Conservation (phyloP, 805 yeast species). For the Wickerhamomyces queroliae region DNA sequence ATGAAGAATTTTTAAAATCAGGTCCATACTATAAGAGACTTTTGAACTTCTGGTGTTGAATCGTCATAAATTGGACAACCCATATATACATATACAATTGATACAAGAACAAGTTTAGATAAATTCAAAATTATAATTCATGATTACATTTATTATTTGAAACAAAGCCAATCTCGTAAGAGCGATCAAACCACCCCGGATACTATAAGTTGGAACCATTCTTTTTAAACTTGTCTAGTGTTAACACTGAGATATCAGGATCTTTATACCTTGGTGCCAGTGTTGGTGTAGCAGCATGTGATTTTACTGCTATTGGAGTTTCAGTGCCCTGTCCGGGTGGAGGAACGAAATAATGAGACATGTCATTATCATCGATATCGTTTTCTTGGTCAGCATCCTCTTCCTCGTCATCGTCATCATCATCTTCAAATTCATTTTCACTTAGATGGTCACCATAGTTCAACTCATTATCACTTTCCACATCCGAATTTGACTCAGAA, state of each 20-base stretch:
- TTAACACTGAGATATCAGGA: conserved; percentile 2
- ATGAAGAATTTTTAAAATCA: conserved; percentile 24
- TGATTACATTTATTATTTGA: no score
- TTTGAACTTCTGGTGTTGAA: conserved; percentile 21
- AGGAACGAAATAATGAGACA: conserved; percentile 20
- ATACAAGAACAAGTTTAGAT: no score
- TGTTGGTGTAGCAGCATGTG: conserved; percentile 11
- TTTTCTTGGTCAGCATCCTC: conserved; percentile 8
- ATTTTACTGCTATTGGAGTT: conserved; percentile 16
- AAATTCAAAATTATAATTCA: not conserved
- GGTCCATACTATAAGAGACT: conserved; percentile 27
- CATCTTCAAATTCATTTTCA: conserved; percentile 14
- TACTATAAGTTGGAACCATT: not conserved
- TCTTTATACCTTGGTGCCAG: conserved; percentile 10
- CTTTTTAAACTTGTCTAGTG: not conserved
- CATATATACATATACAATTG: no score
- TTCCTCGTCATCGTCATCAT: conserved; percentile 10
- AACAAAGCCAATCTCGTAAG: no score
- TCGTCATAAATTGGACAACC: no score
- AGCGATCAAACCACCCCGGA: no score
- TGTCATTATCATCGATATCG: conserved; percentile 23
- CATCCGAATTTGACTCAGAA: not conserved
- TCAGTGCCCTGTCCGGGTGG: conserved; percentile 20
- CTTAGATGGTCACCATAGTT: conserved; percentile 12
- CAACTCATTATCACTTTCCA: conserved; percentile 17